A percentile compares a stretch with the other conserved stretches of the same genome.
phyloP scores from a whole-genome alignment of 2,329 filamentous ascomycete species.

The Pyrenophora tritici-repentis region DNA sequence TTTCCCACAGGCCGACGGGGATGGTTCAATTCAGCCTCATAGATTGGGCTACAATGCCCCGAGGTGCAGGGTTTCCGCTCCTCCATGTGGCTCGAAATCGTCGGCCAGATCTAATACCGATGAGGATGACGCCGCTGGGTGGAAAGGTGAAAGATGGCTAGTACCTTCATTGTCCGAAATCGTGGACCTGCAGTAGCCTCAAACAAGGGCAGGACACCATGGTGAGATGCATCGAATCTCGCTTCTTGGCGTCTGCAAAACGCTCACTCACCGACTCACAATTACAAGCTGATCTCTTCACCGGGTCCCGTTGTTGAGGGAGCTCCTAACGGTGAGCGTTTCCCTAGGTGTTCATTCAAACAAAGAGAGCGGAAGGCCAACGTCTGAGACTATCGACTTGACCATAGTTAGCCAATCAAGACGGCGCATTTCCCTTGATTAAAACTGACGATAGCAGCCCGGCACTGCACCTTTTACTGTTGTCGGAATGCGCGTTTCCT shows the following conservation, averaged over 20 bases:
- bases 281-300: too few relatives aligned
- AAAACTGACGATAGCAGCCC: too few relatives aligned
- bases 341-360: too few relatives aligned
- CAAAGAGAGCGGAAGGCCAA: too few relatives aligned
- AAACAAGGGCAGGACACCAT: slow-evolving; percentile 20
- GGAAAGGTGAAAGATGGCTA: slow-evolving; percentile 8
- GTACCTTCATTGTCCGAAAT: slow-evolving; percentile 12
- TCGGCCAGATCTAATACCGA: slow-evolving; percentile 1
- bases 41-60: slow-evolving; percentile 1
- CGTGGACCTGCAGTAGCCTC: slow-evolving; percentile 29
- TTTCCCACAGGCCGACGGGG: slow-evolving; percentile 1
- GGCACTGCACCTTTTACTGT: too few relatives aligned
- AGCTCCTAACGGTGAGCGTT: too few relatives aligned
- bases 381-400: too few relatives aligned
- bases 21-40: not conserved
- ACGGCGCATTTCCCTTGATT: not conserved
- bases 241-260: not conserved
- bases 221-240: slow-evolving; percentile 2
- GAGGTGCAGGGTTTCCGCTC: slow-evolving; percentile 4
- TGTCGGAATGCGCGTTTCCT: not conserved
- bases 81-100: slow-evolving; percentile 4
- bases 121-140: slow-evolving; percentile 15
- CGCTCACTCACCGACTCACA: too few relatives aligned
- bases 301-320: too few relatives aligned
- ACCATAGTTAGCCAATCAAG: not conserved